Base-by-base conservation (phyloP, 2,329 filamentous ascomycete genomes). In the Fusarium dimerum region DNA sequence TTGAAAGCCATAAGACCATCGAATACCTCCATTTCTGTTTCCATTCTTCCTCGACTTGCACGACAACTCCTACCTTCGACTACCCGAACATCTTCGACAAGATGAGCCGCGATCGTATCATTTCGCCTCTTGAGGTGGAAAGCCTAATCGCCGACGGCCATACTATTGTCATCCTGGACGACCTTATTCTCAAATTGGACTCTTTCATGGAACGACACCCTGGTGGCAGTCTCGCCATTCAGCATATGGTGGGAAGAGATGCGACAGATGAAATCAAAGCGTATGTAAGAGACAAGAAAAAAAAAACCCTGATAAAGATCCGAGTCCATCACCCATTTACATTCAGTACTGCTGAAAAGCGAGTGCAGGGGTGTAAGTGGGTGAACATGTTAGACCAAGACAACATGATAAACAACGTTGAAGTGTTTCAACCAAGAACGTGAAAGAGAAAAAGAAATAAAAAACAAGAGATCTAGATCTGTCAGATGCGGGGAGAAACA, bases 141-240 rank as follows among this genome's bases (percentile, higher is more conserved):
- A 69, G 62, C 36, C 68, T 81, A 69, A 79, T 86, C 57, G 79
- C 79, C 30, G 73, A 81, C 45, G 82, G 81, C 51, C 73, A 79
- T 30, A 75, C 71, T 13, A 78, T 86, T 49, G 77, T 86, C 59
- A 78, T 86, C 49, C 78, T 77, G 57, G 76, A 85, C 43, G 82
- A 80, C 42, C 62, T 72, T 47, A 78, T 82, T 15, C 71, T 86
- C 59, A 73, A 76, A 50, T 77, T 86, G 38, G 80, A 84, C 61
- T 70, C 73, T 41, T 87, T 83, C 84, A 74, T 85, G 59, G 66
- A 78, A 49, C 76, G 71, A 50, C 84, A 86, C 61, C 84, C 84
- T 0, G 84, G 84, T 17, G 84, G 84, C 32, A 71, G 74, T 13
- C 70, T 86, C 26, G 80, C 82, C 17, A 83, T 86, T 55, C 65